A percentile compares a stretch with the other conserved stretches of the same genome.
These are phyloP conservation scores for Pelargonium nanum DNA, from an alignment of 345 rosid genomes.

Conservation along the genomic window DNA sequence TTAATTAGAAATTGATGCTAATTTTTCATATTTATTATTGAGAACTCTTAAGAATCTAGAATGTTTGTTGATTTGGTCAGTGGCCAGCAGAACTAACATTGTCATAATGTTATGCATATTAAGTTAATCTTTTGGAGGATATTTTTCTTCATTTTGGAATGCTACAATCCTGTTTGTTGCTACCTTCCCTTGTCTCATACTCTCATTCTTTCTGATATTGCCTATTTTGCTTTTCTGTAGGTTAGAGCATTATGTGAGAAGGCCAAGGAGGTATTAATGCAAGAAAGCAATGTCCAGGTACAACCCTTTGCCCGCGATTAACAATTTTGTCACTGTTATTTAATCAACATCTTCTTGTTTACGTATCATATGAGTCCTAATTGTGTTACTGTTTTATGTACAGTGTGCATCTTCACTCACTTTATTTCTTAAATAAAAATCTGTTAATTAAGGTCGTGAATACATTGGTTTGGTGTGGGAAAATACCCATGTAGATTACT, in stretches of 20 bases:
- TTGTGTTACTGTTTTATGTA: not conserved
- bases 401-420: not conserved
- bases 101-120: not conserved
- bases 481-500: not conserved
- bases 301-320: not conserved
- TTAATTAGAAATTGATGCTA: too few species aligned
- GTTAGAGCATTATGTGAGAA: constrained; percentile 90
- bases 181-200: not conserved
- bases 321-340: not conserved
- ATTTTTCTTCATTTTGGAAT: not conserved
- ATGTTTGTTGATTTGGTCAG: too few species aligned
- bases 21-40: too few species aligned
- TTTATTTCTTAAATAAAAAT: too few species aligned
- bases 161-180: not conserved
- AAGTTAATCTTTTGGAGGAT: not conserved
- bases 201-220: not conserved
- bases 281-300: constrained; percentile 99
- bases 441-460: not conserved
- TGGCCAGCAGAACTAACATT: not conserved
- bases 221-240: constrained; percentile 22
- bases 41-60: too few species aligned
- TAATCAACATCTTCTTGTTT: not conserved
- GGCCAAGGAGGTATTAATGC: constrained; percentile 94
- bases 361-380: not conserved
- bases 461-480: not conserved